Base-by-base conservation (phyloP, 176 grass and related monocot genomes). In the Carex scoparia region DNA sequence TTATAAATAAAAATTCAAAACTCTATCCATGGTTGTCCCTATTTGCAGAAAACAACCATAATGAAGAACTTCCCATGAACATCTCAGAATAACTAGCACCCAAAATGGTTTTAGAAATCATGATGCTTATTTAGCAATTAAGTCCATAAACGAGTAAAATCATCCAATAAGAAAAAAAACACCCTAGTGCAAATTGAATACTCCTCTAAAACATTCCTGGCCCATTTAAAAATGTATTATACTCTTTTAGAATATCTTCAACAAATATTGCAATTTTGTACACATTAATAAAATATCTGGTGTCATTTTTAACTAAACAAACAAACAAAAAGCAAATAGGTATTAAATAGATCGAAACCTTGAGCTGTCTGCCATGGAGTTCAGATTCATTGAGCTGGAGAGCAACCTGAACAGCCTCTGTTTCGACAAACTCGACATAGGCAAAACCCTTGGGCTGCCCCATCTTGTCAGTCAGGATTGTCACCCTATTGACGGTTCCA, bases 401-500 rank as follows among this genome's bases (percentile, higher is more conserved):
- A 55, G 86, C 86, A 13, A 73, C 69, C 42, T 79, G 86, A 68
- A 88, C 31, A 38, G 86, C 86, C 42, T 88, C 86, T 10, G 48
- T 28, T 65, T 88, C 86, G 38, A 84, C 42, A 27, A 88, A 88
- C 54, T 88, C 86, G 14, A 88, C 86, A 15, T 88, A 88, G 16
- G 86, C 86, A 31, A 84, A 88, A 16, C 86, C 86, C 69, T 88
- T 88, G 6, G 86, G 86, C 48, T 84, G 86, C 6, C 86, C 86
- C 81, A 87, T 75, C 27, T 46, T 76, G 79, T 87, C 79, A 10
- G 86, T 87, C 53, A 87, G 66, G 30, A 87, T 87, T 3, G 86
- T 87, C 30, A 87, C 86, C 55, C 86, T 82, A 23, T 87, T 87
- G 33, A 87, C 79, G 1, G 67, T 87, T 68, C 86, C 86, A 63